A percentile compares a stretch with the other conserved stretches of the same genome.
Conservation (phyloP, 2,329 filamentous ascomycete species). For the Beauveria scarabaeidicola region DNA sequence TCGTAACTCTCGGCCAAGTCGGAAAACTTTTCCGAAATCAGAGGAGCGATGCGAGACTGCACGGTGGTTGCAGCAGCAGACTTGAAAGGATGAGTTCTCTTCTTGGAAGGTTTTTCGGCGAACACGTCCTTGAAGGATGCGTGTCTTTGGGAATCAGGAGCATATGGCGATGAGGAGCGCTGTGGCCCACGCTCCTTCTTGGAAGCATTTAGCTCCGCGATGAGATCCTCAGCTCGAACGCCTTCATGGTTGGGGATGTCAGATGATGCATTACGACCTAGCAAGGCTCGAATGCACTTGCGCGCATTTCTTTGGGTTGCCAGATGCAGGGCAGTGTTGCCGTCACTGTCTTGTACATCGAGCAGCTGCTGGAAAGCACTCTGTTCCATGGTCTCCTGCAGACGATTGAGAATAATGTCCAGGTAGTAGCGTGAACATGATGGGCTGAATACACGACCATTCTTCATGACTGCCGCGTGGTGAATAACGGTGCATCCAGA, state of each 20-base stretch:
- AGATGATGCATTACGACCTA: conserved; percentile 72
- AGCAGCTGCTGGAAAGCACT: conserved; percentile 70
- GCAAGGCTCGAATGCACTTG: conserved; percentile 75
- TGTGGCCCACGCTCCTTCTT: conserved; percentile 60
- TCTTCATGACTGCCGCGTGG: conserved; percentile 83
- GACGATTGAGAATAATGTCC: conserved; percentile 79
- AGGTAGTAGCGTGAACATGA: conserved; percentile 89
- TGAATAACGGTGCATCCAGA: conserved; percentile 86
- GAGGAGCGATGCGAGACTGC: conserved; percentile 58
- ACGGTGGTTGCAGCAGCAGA: conserved; percentile 62
- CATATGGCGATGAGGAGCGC: conserved; percentile 67
- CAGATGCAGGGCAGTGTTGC: conserved; percentile 75
- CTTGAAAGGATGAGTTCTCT: conserved; percentile 36
- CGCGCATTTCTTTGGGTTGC: conserved; percentile 76
- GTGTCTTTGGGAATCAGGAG: conserved; percentile 50
- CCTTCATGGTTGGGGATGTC: conserved; percentile 77
- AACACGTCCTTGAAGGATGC: conserved; percentile 45
- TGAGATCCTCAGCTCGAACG: conserved; percentile 75
- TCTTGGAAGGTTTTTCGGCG: conserved; percentile 33
- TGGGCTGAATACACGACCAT: conserved; percentile 71
- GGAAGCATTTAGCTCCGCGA: conserved; percentile 64
- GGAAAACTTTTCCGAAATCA: conserved; percentile 64
- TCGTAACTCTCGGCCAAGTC: conserved; percentile 65
- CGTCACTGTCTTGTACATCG: conserved; percentile 74
- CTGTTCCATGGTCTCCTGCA: conserved; percentile 68